A percentile compares a stretch with the other conserved stretches of the same genome.
These are phyloP conservation scores for Nannizzia gypsea DNA, from an alignment of 2,329 filamentous ascomycete species.

Conservation along the genomic window DNA sequence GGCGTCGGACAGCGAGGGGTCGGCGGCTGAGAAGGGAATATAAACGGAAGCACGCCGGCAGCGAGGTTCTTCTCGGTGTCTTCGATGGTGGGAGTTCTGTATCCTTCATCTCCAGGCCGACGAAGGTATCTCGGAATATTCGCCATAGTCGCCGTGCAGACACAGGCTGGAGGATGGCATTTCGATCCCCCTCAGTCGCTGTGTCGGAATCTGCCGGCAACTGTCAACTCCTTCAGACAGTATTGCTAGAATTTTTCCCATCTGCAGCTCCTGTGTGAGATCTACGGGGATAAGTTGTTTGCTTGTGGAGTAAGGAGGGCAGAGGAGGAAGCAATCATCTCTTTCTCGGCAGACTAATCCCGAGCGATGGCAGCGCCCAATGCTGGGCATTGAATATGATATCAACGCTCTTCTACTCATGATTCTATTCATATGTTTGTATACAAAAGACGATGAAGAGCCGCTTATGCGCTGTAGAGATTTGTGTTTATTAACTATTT, in stretches of 20 bases:
- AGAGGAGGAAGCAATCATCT: background rate
- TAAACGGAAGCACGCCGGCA: background rate
- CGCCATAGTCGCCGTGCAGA: background rate
- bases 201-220: background rate
- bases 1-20: constrained; percentile 3
- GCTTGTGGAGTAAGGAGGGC: background rate
- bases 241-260: background rate
- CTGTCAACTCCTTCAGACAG: background rate
- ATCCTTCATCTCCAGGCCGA: constrained; percentile 33
- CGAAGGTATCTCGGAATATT: constrained; percentile 24
- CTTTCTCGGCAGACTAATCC: background rate
- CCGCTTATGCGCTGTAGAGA: background rate
- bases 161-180: background rate
- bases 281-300: background rate
- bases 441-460: background rate
- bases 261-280: background rate
- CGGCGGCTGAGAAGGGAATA: background rate
- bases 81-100: constrained; percentile 36
- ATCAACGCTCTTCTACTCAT: background rate
- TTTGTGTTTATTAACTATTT: background rate
- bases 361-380: background rate
- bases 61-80: constrained; percentile 25
- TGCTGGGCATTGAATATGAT: background rate
- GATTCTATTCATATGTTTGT: background rate
- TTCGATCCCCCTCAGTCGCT: background rate